Evolutionary conservation across 495 filamentous ascomycete species (phyloP).

Genomic region (Sordaria brevicollis): DNA sequence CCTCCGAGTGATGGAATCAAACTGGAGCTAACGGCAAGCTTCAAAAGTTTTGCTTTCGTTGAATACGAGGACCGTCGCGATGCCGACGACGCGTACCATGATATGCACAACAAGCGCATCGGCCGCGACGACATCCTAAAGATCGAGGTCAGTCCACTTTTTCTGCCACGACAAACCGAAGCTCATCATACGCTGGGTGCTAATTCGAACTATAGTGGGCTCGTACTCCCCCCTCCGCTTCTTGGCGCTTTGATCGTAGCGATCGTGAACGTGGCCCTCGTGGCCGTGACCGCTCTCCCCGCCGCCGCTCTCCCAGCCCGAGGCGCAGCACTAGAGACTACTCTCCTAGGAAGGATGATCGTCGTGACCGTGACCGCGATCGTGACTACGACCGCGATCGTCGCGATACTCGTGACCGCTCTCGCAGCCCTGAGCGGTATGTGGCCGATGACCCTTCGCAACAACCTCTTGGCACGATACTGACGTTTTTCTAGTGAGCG

Average conservation of each 20-base stretch:
- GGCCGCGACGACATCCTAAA: conserved; percentile 93
- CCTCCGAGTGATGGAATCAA: background rate
- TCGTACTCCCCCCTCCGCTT: conserved; percentile 93
- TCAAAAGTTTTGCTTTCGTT: conserved; percentile 89
- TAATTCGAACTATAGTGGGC: conserved; percentile 63
- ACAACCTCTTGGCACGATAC: background rate
- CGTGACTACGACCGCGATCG: conserved; percentile 69
- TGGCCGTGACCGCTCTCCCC: conserved; percentile 34
- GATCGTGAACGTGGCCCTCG: conserved; percentile 10
- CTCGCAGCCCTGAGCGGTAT: conserved; percentile 63
- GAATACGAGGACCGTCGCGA: conserved; percentile 99
- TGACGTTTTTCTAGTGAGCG: conserved; percentile 31
- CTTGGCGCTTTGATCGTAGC: conserved; percentile 84
- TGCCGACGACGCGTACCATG: conserved; percentile 98
- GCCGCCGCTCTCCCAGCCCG: conserved; percentile 72
- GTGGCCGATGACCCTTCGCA: conserved; percentile 21
- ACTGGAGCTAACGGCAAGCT: conserved; percentile 1
- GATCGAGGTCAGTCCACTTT: conserved; percentile 65
- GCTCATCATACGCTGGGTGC: background rate
- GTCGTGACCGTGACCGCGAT: conserved; percentile 73
- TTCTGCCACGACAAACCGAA: background rate
- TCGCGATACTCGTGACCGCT: conserved; percentile 62
- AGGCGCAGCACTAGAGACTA: conserved; percentile 71
- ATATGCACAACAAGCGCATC: conserved; percentile 99
- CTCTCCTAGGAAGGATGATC: conserved; percentile 85